Conservation (phyloP, 1,284 basidiomycete species). For the Fomitopsis betulina region DNA sequence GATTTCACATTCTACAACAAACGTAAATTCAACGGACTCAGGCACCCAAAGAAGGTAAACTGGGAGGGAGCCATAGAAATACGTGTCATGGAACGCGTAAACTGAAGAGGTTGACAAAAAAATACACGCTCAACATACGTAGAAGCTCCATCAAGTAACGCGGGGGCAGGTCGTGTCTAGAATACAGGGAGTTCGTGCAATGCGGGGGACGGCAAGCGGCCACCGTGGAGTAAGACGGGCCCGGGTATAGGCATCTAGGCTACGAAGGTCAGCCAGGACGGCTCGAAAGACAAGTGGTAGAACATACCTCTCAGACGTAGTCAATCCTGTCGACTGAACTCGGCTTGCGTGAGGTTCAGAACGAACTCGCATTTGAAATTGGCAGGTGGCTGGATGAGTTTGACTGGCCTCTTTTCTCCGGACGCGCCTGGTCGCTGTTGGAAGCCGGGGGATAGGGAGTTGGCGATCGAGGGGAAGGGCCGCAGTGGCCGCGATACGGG, state of each 20-base stretch:
- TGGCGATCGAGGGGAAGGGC: constrained; percentile 64
- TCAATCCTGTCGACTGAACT: constrained; percentile 70
- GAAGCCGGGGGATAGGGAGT: constrained; percentile 23
- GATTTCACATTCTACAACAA: background rate
- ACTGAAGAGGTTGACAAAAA: background rate
- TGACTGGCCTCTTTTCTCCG: constrained; percentile 43
- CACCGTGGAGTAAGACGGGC: background rate
- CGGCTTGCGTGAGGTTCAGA: constrained; percentile 74
- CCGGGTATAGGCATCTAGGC: constrained; percentile 3
- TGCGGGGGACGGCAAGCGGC: background rate
- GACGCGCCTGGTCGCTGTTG: constrained; percentile 9
- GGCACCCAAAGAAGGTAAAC: background rate
- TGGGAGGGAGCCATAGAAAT: background rate
- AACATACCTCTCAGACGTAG: constrained; percentile 1
- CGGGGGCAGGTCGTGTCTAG: background rate
- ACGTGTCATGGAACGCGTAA: background rate
- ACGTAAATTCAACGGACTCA: background rate
- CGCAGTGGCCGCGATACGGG: constrained; percentile 67
- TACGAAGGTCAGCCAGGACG: background rate
- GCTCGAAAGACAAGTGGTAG: background rate
- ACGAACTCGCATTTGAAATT: constrained; percentile 66
- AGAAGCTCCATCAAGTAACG: background rate
- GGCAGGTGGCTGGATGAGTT: constrained; percentile 73
- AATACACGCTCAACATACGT: background rate
- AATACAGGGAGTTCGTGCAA: background rate